A percentile compares a stretch with the other conserved stretches of the same genome.
These are phyloP conservation scores for Scheffersomyces segobiensis DNA, from an alignment of 1,139 yeast genomes.

Conservation along the genomic window DNA sequence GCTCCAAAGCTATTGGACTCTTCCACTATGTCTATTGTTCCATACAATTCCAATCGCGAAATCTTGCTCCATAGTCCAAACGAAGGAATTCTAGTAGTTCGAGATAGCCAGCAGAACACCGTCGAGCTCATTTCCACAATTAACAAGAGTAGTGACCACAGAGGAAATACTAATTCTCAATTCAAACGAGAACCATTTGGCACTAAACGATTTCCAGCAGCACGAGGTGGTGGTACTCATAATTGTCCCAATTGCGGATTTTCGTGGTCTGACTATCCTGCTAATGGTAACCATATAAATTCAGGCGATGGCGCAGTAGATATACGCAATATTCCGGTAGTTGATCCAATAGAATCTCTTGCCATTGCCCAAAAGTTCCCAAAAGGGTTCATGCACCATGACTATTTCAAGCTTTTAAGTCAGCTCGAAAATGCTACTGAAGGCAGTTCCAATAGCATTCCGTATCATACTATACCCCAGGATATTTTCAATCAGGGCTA, in stretches of 20 bases:
- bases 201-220: neutral
- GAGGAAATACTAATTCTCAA: neutral
- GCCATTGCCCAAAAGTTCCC: constrained; percentile 5
- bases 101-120: constrained; percentile 41
- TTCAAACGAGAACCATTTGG: neutral
- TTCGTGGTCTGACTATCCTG: constrained; percentile 17
- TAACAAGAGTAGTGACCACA: neutral
- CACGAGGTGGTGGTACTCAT: constrained; percentile 2
- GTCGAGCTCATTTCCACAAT: constrained; percentile 32
- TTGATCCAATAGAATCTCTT: constrained; percentile 1
- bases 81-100: constrained; percentile 45
- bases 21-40: constrained; percentile 37
- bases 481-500: constrained; percentile 71
- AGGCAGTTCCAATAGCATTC: constrained; percentile 7
- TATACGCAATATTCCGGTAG: neutral
- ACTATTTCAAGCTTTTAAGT: constrained; percentile 41
- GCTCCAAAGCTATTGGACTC: neutral
- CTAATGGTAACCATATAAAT: constrained; percentile 1
- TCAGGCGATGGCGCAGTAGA: neutral
- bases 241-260: constrained; percentile 50
- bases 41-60: constrained; percentile 34
- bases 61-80: constrained; percentile 41
- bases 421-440: constrained; percentile 16
- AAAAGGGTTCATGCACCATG: constrained; percentile 34
- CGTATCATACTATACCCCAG: constrained; percentile 26